Evolutionary conservation across 768 basidiomycete species (phyloP).

Genomic region (Phylloporus arenicola): DNA sequence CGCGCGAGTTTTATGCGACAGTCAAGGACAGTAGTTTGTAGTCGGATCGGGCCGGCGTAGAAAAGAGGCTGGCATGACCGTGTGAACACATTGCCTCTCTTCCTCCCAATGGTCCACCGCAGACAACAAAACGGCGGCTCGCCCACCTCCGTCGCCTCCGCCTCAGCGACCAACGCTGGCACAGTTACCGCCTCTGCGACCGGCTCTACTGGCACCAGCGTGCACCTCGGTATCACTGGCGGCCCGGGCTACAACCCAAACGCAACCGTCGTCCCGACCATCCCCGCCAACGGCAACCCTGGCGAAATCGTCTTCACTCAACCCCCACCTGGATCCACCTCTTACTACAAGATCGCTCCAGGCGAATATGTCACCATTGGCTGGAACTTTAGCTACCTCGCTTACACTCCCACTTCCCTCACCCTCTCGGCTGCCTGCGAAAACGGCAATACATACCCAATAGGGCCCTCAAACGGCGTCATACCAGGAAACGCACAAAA

Average conservation of each 20-base stretch:
- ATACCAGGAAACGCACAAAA: conserved; percentile 47
- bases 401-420: conserved; percentile 45
- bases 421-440: conserved; percentile 63
- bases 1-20: conserved; percentile 80
- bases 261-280: conserved; percentile 14
- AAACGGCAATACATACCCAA: conserved; percentile 64
- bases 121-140: conserved; percentile 19
- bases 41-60: not conserved
- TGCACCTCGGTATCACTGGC: conserved; percentile 22
- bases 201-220: not conserved
- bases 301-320: conserved; percentile 50
- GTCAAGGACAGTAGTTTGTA: conserved; percentile 47
- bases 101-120: conserved; percentile 14
- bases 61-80: conserved; percentile 12
- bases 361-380: conserved; percentile 58
- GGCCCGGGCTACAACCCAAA: conserved; percentile 23
- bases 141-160: not conserved
- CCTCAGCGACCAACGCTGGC: conserved; percentile 1
- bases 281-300: conserved; percentile 35
- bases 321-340: conserved; percentile 53
- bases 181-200: not conserved
- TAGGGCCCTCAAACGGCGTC: conserved; percentile 52
- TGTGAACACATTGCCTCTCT: conserved; percentile 8
- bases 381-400: conserved; percentile 66
- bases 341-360: conserved; percentile 62